These are phyloP conservation scores for Orbilia blumenaviensis DNA, from an alignment of 2,329 filamentous ascomycete species.

Conservation along the genomic window DNA sequence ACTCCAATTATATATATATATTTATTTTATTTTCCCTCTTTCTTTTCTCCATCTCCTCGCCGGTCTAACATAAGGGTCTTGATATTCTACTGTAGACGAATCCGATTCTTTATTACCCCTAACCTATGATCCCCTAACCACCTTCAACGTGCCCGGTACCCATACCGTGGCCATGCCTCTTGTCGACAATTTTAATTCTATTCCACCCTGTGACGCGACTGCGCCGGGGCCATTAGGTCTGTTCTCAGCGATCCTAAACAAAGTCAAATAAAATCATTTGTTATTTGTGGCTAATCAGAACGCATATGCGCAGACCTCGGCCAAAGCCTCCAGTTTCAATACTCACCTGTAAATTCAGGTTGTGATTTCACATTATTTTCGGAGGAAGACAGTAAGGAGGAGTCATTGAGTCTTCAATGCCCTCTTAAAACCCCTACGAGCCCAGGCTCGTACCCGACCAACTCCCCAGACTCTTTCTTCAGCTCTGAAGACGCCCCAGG, in stretches of 20 bases:
- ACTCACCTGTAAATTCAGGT: background rate
- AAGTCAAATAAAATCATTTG: background rate
- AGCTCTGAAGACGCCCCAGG: constrained; percentile 13
- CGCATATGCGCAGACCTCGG: background rate
- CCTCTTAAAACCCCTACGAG: background rate
- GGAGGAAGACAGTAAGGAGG: background rate
- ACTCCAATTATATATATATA: too few relatives aligned
- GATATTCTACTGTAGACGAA: too few relatives aligned
- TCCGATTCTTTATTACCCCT: background rate
- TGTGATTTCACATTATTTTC: background rate
- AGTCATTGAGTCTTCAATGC: background rate
- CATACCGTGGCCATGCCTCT: background rate
- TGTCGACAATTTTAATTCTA: background rate
- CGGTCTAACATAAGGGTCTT: too few relatives aligned
- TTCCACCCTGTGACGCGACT: background rate
- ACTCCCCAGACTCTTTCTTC: background rate
- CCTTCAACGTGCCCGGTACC: background rate
- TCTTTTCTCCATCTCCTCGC: too few relatives aligned
- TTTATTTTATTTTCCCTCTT: too few relatives aligned
- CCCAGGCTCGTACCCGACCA: background rate
- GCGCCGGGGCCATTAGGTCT: background rate
- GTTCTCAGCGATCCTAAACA: background rate
- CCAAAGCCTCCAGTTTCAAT: background rate
- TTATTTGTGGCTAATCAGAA: background rate
- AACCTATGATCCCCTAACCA: background rate